Evolutionary conservation across 768 basidiomycete genomes (phyloP), one percentile per base, ranked within the genome.

Genomic region (Lentinula lateritia): DNA sequence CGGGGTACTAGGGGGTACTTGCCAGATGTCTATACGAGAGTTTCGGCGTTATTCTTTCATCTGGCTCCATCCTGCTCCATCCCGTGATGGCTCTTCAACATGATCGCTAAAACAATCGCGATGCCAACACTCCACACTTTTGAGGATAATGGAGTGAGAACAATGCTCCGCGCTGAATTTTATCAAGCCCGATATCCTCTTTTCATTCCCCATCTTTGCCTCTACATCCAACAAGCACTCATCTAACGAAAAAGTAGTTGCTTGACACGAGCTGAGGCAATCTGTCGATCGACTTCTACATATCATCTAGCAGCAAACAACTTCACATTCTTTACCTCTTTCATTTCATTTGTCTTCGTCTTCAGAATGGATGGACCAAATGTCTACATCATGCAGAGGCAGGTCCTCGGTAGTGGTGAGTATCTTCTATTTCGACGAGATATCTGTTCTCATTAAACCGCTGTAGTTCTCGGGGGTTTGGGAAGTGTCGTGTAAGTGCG

Each of bases 81-180:
- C 42, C 42, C 8, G 7, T 50, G 48, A 50, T 50, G 48, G 23
- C 42, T 43, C 16, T n/a, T 43, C 42, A 23, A 23, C 23, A 23
- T 23, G 23, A 52, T 56, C 46, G 58, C 32, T 48, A 50, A 18
- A 46, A 23, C 32, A 38, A 48, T 59, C 58, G 20, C 58, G 58
- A 59, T 59, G 58, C 58, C 58, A 59, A 59, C 58, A 46, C 58
- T 59, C 58, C 58, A 59, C 58, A 23, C 18, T 56, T 39, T 13
- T 23, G 38, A 34, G 35, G 35, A 13, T 42, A 28, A 35, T 59
- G 58, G 58, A 59, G 58, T 59, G 45, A 46, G 58, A 58, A 59
- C 35, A 59, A 59, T 38, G 32, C 23, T 43, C 8, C 1, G 41
- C 20, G 28, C 42, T 23, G 1, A 5, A 36, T 34, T 36, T 34